Conservation (phyloP, 306 rosid species). For the Oxytropis ochrocephala region DNA sequence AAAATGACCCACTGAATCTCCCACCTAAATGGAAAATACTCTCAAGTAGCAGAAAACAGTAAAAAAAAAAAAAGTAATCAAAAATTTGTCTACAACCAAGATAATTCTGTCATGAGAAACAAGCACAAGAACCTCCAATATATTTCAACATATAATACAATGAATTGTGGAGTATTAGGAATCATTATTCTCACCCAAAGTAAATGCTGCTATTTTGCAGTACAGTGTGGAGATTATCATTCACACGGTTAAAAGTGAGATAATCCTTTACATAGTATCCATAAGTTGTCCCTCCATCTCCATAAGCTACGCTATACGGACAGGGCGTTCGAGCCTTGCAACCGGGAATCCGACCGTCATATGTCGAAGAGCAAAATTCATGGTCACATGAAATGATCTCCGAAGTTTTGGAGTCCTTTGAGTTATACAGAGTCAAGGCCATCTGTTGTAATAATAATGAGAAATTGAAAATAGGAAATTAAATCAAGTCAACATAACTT, state of each 20-base stretch:
- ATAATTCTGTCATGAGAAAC: slow-evolving; percentile 1
- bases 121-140: neutral
- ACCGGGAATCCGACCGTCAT: slow-evolving; percentile 54
- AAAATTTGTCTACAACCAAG: neutral
- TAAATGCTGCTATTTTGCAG: slow-evolving; percentile 56
- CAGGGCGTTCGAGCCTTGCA: slow-evolving; percentile 54
- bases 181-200: slow-evolving; percentile 59
- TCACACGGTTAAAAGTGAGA: slow-evolving; percentile 53
- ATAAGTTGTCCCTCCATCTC: slow-evolving; percentile 82
- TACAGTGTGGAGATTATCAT: slow-evolving; percentile 48
- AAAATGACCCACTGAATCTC: neutral
- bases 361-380: slow-evolving; percentile 57
- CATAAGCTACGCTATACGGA: slow-evolving; percentile 66
- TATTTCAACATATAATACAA: slow-evolving; percentile 2
- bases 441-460: slow-evolving; percentile 44
- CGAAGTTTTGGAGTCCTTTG: slow-evolving; percentile 64
- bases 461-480: neutral
- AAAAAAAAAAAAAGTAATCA: neutral
- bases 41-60: slow-evolving; percentile 1
- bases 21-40: slow-evolving; percentile 7
- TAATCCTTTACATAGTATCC: slow-evolving; percentile 84
- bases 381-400: slow-evolving; percentile 55
- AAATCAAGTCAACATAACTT: slow-evolving; percentile 3
- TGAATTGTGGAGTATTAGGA: neutral
- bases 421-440: slow-evolving; percentile 60